These are phyloP conservation scores for Anacardium occidentale DNA, from an alignment of 345 rosid species.

Conservation along the genomic window DNA sequence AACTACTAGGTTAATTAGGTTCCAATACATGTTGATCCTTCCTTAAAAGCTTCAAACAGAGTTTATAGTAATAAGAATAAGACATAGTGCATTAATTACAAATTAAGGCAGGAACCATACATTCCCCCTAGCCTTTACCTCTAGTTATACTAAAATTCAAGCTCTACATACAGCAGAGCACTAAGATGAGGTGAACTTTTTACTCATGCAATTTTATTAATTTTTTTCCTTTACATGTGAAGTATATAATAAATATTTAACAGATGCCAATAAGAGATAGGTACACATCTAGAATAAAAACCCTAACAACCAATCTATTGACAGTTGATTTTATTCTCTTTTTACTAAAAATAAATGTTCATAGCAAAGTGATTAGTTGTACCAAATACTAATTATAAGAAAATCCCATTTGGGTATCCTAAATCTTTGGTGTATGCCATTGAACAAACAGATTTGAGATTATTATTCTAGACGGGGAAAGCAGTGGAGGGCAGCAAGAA, in stretches of 20 bases:
- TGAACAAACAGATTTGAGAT: not conserved
- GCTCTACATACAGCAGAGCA: not conserved
- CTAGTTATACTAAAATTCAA: not conserved
- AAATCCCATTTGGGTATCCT: not conserved
- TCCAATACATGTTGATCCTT: not conserved
- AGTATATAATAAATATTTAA: not conserved
- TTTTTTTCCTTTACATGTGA: not conserved
- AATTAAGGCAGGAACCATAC: not conserved
- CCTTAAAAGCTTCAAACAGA: not conserved
- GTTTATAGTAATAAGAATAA: too few relatives aligned
- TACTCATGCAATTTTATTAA: not conserved
- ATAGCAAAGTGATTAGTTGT: not conserved
- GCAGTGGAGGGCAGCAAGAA: not conserved
- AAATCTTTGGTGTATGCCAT: not conserved
- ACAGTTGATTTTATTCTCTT: slow-evolving; percentile 11
- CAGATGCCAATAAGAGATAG: not conserved
- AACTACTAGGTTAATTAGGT: not conserved
- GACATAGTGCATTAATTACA: not conserved
- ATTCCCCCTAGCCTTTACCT: not conserved
- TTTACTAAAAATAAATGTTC: not conserved
- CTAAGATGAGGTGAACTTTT: not conserved
- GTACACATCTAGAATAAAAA: not conserved
- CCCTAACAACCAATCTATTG: slow-evolving; percentile 6
- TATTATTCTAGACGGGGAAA: not conserved
- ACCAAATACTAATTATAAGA: not conserved